phyloP scores from a whole-genome alignment of 1,139 yeast genomes.

The Nadsonia starkeyi-henricii region DNA sequence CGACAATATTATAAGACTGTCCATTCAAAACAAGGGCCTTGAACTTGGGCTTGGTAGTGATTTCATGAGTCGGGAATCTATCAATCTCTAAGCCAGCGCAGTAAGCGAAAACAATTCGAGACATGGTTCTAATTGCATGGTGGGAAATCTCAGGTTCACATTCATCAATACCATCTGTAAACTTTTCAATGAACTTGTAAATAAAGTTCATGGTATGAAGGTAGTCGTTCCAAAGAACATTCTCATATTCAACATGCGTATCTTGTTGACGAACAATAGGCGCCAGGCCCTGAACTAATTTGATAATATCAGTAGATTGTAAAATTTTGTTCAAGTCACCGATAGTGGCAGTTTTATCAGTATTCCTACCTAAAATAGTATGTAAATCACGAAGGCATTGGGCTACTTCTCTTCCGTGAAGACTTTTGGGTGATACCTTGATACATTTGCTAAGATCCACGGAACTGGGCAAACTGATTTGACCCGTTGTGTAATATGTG shows the following conservation, averaged over 20 bases:
- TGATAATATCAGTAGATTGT: constrained; percentile 48
- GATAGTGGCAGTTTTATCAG: constrained; percentile 31
- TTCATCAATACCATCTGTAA: constrained; percentile 23
- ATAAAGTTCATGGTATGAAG: constrained; percentile 53
- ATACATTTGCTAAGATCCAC: constrained; percentile 25
- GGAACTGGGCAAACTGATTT: constrained; percentile 35
- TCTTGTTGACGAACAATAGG: constrained; percentile 62
- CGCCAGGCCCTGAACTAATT: constrained; percentile 70
- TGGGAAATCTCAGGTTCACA: constrained; percentile 10
- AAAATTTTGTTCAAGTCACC: constrained; percentile 22
- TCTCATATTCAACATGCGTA: constrained; percentile 83
- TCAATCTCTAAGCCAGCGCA: constrained; percentile 13
- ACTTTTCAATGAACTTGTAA: constrained; percentile 24
- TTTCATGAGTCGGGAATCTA: constrained; percentile 11
- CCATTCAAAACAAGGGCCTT: constrained; percentile 4
- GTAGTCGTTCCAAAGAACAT: constrained; percentile 69
- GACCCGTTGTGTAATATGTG: constrained; percentile 47
- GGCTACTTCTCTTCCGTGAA: constrained; percentile 71
- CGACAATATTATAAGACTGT: constrained; percentile 16
- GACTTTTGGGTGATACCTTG: constrained; percentile 24
- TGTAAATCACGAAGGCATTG: constrained; percentile 78
- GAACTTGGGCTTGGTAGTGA: constrained; percentile 9
- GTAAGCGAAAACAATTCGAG: constrained; percentile 19
- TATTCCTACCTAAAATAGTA: constrained; percentile 58
- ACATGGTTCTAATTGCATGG: constrained; percentile 15